Conservation (phyloP, 345 rosid genomes). For the Pugionium dolabratum region DNA sequence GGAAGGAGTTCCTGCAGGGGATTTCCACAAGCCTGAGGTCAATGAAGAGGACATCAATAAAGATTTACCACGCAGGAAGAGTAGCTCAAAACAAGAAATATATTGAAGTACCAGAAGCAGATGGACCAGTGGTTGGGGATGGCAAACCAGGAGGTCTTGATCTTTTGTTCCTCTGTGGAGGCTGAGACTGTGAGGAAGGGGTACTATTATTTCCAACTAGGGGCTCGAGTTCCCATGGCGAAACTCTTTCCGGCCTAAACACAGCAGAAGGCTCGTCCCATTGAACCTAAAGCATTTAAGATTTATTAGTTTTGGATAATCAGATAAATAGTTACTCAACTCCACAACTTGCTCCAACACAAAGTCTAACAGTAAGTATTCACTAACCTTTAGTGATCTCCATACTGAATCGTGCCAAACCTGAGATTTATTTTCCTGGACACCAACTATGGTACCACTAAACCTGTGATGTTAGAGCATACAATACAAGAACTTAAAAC, state of each 20-base stretch:
- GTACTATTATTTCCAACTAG: conserved; percentile 54
- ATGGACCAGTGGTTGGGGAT: conserved; percentile 33
- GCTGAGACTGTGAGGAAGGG: conserved; percentile 51
- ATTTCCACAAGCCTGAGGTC: conserved; percentile 64
- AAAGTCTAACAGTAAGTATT: conserved; percentile 18
- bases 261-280: conserved; percentile 96
- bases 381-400: conserved; percentile 90
- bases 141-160: conserved; percentile 62
- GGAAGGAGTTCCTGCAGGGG: conserved; percentile 56
- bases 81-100: conserved; percentile 19
- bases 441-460: conserved; percentile 97
- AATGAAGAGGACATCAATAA: conserved; percentile 32
- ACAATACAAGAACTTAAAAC: not conserved
- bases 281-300: conserved; percentile 55
- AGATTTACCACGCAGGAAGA: conserved; percentile 19
- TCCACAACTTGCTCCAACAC: not conserved
- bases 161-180: conserved; percentile 80
- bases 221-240: conserved; percentile 98
- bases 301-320: conserved; percentile 4
- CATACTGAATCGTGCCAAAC: conserved; percentile 95
- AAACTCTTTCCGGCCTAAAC: conserved; percentile 82
- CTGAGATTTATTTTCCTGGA: conserved; percentile 65
- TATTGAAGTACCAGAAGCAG: conserved; percentile 54
- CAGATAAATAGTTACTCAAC: too few relatives aligned
- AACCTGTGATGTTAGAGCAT: conserved; percentile 53